Evolutionary conservation across 1,284 basidiomycete species (phyloP), one percentile per base, ranked within the genome.

Genomic region (Puccinia triticina): DNA sequence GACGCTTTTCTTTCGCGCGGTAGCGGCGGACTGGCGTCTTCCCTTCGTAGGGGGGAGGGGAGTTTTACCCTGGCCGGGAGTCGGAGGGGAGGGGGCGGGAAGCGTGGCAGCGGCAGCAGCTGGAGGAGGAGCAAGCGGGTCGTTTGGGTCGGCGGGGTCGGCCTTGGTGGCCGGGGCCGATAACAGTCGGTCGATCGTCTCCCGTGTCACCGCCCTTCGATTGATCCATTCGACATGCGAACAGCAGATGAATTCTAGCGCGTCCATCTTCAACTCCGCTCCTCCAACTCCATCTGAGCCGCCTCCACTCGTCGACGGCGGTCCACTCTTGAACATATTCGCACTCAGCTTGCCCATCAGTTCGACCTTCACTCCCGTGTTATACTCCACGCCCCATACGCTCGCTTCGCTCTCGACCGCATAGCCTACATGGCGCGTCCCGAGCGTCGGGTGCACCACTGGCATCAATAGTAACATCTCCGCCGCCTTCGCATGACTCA

Each of bases 351-450:
- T 82, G 10, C 80, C 80, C 0, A 40, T 23, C 23, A 75, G 34
- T 21, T 82, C 80, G 0, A 82, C 72, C 50, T 82, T 82, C 16
- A 75, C 53, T 4, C 80, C 80, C 34, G 66, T 59, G 23, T 66
- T 59, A 67, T 82, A 82, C 48, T 50, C 66, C 18, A 75, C 46
- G 16, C 40, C 26, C 72, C 71, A 75, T 16, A 55, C 74, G 66
- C 80, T 66, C 14, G 53, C 50, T 29, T 64, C 57, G 34, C 71
- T 53, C 37, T 82, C 80, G 48, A 82, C 14, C 2, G 57, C 80
- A 67, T 82, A 82, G 11, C 80, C 80, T 53, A 80, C 11, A 50
- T 75, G 80, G 18, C 46, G 34, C 29, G 29, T 37, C 0, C 73
- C 73, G 0, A 66, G 23, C 46, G 32, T 75, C n/a, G 67, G 77